phyloP scores from a whole-genome alignment of 441 rosid species.

The Heliophila coronopifolia region DNA sequence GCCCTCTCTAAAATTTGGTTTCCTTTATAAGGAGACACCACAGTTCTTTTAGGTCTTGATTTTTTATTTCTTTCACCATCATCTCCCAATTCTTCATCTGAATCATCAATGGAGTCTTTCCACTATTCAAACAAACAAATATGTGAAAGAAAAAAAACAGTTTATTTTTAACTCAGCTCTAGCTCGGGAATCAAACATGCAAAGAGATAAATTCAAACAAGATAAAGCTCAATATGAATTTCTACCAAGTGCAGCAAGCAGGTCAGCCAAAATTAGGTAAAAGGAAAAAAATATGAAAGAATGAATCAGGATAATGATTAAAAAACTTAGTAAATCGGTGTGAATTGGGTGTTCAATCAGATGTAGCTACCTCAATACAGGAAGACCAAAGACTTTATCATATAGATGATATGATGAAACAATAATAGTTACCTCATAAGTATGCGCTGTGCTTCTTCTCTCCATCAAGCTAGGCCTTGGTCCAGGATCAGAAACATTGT shows the following conservation, averaged over 20 bases:
- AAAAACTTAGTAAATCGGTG: neutral
- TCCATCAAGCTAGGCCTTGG: slow-evolving; percentile 22
- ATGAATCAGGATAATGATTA: neutral
- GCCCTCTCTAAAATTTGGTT: neutral
- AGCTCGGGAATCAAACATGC: neutral
- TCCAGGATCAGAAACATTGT: neutral
- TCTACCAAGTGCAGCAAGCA: slow-evolving; percentile 1
- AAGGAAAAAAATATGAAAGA: neutral
- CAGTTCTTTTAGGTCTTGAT: slow-evolving; percentile 10
- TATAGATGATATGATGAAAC: neutral
- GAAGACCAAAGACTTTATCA: neutral
- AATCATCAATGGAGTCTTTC: slow-evolving; percentile 28
- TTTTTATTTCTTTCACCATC: slow-evolving; percentile 8
- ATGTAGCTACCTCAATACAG: slow-evolving; percentile 5
- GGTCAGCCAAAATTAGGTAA: neutral
- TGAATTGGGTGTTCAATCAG: neutral
- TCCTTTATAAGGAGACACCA: slow-evolving; percentile 11
- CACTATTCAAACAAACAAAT: slow-evolving; percentile 24
- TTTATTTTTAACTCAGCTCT: slow-evolving; percentile 4
- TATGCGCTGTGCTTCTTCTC: slow-evolving; percentile 19
- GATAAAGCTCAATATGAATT: neutral
- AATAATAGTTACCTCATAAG: slow-evolving; percentile 16
- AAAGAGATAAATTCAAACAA: neutral
- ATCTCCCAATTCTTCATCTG: slow-evolving; percentile 10
- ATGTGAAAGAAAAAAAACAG: neutral